Evolutionary conservation across 345 rosid species (phyloP), one percentile per base, ranked within the genome.

Genomic region (Barbarea vulgaris): DNA sequence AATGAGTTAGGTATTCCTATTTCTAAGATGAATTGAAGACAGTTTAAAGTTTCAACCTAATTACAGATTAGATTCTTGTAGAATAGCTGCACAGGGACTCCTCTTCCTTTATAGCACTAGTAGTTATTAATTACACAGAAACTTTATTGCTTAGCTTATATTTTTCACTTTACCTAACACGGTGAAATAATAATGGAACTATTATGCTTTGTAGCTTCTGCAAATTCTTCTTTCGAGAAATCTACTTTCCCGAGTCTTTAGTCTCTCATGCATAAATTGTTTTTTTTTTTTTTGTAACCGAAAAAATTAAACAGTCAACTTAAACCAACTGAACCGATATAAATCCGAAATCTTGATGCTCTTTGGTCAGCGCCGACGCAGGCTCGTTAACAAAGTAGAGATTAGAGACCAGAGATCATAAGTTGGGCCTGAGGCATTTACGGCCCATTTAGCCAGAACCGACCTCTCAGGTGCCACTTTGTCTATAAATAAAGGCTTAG

Each of bases 401-500:
- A 41, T 1, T 41, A 41, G n/a, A n/a, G n/a, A n/a, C n/a, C n/a
- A n/a, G 48, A 42, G 47, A 3, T 54, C 12, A 6, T 60, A 3
- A 22, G 22, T 4, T 63, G 69, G 77, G 77, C 65, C 50, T 25
- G 24, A 33, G 19, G 5, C 15, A 25, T 2, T 31, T 11, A 24
- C 52, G 52, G 72, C 78, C 80, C 80, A 53, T 9, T 17, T 21
- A 62, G 4, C 1, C 4, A 6, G 3, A 62, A 69, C 75, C 58
- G 70, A 76, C 60, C 11, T 13, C 28, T 34, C 22, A 14, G 65
- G 24, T 0, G 52, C 31, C 63, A 4, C 25, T 56, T 77, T 6
- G 3, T 58, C 77, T 77, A 77, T 77, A 77, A 77, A 77, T 77
- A 72, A 0, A 78, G 56, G 73, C 73, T 30, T 78, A 72, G 81